phyloP scores from a whole-genome alignment of 2,329 filamentous ascomycete genomes.

The Penicillium vulpinum region DNA sequence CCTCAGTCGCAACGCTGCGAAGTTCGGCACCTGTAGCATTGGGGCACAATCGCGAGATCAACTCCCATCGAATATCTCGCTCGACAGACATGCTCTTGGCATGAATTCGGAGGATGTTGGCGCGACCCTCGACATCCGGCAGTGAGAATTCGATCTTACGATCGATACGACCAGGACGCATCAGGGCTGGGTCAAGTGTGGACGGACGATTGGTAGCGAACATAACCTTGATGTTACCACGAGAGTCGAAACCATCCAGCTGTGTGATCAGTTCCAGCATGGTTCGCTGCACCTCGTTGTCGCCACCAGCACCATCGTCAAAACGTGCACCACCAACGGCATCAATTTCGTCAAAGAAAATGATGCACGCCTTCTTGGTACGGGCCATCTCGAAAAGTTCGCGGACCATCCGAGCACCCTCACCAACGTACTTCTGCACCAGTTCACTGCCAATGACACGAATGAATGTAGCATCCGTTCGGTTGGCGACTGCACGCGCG shows the following conservation, averaged over 20 bases:
- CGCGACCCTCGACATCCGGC: slow-evolving; percentile 92
- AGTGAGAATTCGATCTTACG: slow-evolving; percentile 98
- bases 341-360: slow-evolving; percentile 99
- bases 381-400: slow-evolving; percentile 99
- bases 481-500: slow-evolving; percentile 93
- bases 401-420: slow-evolving; percentile 96
- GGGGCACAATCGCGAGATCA: slow-evolving; percentile 94
- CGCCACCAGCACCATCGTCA: slow-evolving; percentile 92
- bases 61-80: slow-evolving; percentile 97
- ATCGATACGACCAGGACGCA: slow-evolving; percentile 96
- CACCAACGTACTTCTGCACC: slow-evolving; percentile 98
- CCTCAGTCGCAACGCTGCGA: slow-evolving; percentile 94
- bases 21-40: slow-evolving; percentile 97
- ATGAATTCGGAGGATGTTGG: slow-evolving; percentile 97
- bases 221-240: slow-evolving; percentile 99
- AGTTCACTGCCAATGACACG: slow-evolving; percentile 96
- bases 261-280: slow-evolving; percentile 98
- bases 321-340: slow-evolving; percentile 94
- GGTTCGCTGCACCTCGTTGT: slow-evolving; percentile 96
- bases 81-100: slow-evolving; percentile 99
- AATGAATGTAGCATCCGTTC: slow-evolving; percentile 98
- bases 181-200: slow-evolving; percentile 92
- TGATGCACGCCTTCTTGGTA: slow-evolving; percentile 99
- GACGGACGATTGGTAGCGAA: slow-evolving; percentile 97
- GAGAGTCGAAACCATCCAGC: slow-evolving; percentile 90